Evolutionary conservation across 192 early-diverging fungal species (phyloP), one percentile per base, ranked within the genome.

Genomic region (Rhizophlyctis rosea): DNA sequence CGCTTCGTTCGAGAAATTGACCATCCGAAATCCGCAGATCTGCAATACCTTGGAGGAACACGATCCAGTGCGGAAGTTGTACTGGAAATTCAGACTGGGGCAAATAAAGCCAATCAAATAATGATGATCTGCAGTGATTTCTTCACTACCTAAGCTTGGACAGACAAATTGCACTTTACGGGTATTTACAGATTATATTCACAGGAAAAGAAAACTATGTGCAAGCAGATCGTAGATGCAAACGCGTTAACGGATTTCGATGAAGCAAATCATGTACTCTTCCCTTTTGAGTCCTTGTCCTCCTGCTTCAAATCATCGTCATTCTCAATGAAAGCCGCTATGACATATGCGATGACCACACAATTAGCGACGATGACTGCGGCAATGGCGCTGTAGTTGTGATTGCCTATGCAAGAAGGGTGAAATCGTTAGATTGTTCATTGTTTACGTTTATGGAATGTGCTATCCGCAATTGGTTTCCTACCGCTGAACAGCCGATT

Each of bases 1-100:
- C 27, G 51, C 16, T 27, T 34, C 29, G 7, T 51, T 51, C 30
- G 28, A 16, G 35, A 67, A 30, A 33, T 67, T 11, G 32, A 32
- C 4, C 33, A 54, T 36, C 23, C n/a, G 18, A 39, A 23, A 13
- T n/a, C 23, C 25, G 34, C 56, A 82, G 79, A 74, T 74, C 30
- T 88, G 86, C 65, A 55, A 32, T 27, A 28, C 62, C 21, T 66
- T 91, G 21, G 86, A 78, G 32, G 75, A 79, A 47, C 59, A 81
- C 18, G 89, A 91, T 66, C 66, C 75, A 3, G 80, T 88, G 53
- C 77, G 89, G n/a, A 36, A 67, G 54, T 81, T 79, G 39, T 89
- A 88, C 65, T 91, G 89, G 89, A 55, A 67, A 28, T 87, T n/a
- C n/a, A n/a, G n/a, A n/a, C n/a, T n/a, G n/a, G n/a, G n/a, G n/a